Evolutionary conservation across 768 basidiomycete species (phyloP), one percentile per base, ranked within the genome.

Genomic region (Amanita jacksonii): DNA sequence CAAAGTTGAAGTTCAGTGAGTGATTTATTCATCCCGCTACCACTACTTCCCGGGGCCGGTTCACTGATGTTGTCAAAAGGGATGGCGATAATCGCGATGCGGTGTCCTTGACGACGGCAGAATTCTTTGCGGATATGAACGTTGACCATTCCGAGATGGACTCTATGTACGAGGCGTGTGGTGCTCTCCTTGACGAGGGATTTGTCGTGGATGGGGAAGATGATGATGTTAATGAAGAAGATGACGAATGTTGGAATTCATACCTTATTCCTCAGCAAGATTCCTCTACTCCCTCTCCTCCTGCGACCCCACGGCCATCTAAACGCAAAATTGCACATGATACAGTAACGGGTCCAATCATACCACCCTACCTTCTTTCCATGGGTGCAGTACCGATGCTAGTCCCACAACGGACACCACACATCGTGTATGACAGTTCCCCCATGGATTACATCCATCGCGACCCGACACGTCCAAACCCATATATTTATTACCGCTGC

Each of bases 381-480:
- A 16, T 20, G 32, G 20, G 7, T 12, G 8, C 10, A 6, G 27
- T 6, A 28, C 27, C 27, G 27, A 27, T 8, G 8, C 40, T 30
- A 4, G 10, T 20, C 30, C 7, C 12, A 3, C 12, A 15, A 30
- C 16, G 7, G 40, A 8, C 28, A 3, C 8, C 20, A 8, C 3
- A 25, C 23, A 15, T n/a, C 12, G 15, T 12, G 15, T 23, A 10
- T 20, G 31, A 42, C 8, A 3, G 12, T 15, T 42, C 31, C 1
- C 41, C 41, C 8, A 20, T 20, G 8, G 31, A 20, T 13, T 42
- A 42, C 9, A 23, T 15, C 2, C 41, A 33, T 20, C 20, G 31
- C 9, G 41, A 42, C n/a, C 41, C 41, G 5, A 42, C 41, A 9
- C 41, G 41, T 15, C 41, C 41, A n/a, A 42, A 42, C 15, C 41